Percentiles rank a stretch among this genome's conserved stretches.
phyloP scores from a whole-genome alignment of 129 eudicot species.

The Flaveria robusta region DNA sequence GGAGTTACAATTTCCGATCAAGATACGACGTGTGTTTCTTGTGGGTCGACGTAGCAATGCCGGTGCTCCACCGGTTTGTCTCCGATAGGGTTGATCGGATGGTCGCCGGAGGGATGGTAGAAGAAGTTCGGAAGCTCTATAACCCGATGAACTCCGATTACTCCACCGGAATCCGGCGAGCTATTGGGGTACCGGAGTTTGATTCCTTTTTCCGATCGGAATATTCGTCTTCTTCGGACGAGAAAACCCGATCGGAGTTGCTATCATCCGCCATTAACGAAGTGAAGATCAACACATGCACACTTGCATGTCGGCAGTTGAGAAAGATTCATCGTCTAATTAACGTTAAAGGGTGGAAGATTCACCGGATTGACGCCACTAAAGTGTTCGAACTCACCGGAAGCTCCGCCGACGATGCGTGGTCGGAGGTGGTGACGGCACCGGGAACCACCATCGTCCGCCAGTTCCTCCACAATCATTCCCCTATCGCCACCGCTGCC shows the following conservation, averaged over 20 bases:
- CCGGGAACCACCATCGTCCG: constrained; percentile 41
- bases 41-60: constrained; percentile 84
- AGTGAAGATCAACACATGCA: constrained; percentile 61
- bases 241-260: constrained; percentile 35
- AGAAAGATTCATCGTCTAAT: constrained; percentile 60
- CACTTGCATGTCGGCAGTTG: constrained; percentile 54
- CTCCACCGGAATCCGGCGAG: constrained; percentile 62
- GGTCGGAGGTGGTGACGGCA: constrained; percentile 55
- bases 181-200: constrained; percentile 81
- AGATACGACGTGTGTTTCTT: constrained; percentile 73
- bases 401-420: constrained; percentile 43
- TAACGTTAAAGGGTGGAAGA: constrained; percentile 56
- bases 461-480: constrained; percentile 38
- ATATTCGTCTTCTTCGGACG: constrained; percentile 22
- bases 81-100: constrained; percentile 67
- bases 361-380: constrained; percentile 81
- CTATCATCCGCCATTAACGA: constrained; percentile 54
- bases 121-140: constrained; percentile 55
- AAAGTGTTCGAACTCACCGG: constrained; percentile 47
- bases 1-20: constrained; percentile 44
- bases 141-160: constrained; percentile 51
- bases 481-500: constrained; percentile 3
- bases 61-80: constrained; percentile 51
- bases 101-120: constrained; percentile 75
- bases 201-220: constrained; percentile 60